Base-by-base conservation (phyloP, 176 grass and related monocot genomes). In the Ensete glaucum region DNA sequence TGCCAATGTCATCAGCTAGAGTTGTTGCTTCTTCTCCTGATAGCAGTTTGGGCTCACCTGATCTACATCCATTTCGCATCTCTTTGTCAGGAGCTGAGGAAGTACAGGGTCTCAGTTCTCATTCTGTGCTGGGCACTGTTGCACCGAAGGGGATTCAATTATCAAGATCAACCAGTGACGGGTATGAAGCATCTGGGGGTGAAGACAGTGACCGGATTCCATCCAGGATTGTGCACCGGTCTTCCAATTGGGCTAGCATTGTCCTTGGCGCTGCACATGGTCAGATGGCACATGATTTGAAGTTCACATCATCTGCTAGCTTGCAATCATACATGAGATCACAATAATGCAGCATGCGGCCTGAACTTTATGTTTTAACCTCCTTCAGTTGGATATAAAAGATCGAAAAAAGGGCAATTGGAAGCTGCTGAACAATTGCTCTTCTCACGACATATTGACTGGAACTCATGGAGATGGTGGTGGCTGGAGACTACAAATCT, bases 141-240 rank as follows among this genome's bases (percentile, higher is more conserved):
- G 62, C 71, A 50, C 86, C 83, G 20, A 88, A 67, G 43, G 77
- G 85, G 49, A 88, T 91, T 12, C 70, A 88, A 53, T 80, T 99
- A 13, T 87, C 81, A 50, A 92, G 96, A 66, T 99, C 96, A 0
- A 86, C 91, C 0, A 99, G 96, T 2, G 96, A 99, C 0, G 96
- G 96, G 0, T 95, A 95, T 59, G 96, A 99, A 79, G 96, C 96
- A 50, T 99, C 96, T 4, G 96, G 96, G 57, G 96, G 96, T 3
- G 96, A 99, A 79, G 96, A 99, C 78, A 94, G 90, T 3, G 91
- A 99, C 50, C 85, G 91, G 19, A 94, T 99, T 60, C 96, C 96
- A 1, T 99, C 96, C 0, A 90, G 96, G 59, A 99, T 94, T 34
- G 95, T 99, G 34, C 95, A 99, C 73, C 82, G 95, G 54, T 94